Conservation (phyloP, 2,329 filamentous ascomycete species). For the Byssoonygena ceratinophila region DNA sequence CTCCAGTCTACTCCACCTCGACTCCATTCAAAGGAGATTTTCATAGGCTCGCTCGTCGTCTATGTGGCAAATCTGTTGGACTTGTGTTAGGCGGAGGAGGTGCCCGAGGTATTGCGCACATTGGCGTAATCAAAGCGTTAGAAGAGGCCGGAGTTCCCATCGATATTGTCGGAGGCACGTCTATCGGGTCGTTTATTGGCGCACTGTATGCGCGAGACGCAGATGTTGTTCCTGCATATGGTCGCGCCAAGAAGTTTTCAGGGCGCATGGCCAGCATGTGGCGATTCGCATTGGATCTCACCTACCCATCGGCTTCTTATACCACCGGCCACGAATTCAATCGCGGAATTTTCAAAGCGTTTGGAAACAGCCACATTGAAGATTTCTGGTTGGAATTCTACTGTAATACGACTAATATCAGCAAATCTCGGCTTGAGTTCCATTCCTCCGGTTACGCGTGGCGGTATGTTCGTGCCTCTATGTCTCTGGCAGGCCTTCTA, state of each 20-base stretch:
- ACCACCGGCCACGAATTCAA: slow-evolving; percentile 99
- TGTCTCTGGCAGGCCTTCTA: slow-evolving; percentile 86
- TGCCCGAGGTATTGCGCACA: slow-evolving; percentile 79
- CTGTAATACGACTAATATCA: slow-evolving; percentile 99
- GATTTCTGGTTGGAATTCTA: slow-evolving; percentile 99
- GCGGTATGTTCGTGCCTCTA: slow-evolving; percentile 91
- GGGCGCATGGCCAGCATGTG: slow-evolving; percentile 99
- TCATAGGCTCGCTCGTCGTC: slow-evolving; percentile 74
- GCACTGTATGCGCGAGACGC: slow-evolving; percentile 92
- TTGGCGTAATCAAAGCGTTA: slow-evolving; percentile 86
- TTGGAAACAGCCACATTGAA: slow-evolving; percentile 93
- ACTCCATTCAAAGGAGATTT: slow-evolving; percentile 95
- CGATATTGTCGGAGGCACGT: slow-evolving; percentile 89
- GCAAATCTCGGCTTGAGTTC: slow-evolving; percentile 79
- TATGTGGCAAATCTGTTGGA: slow-evolving; percentile 90
- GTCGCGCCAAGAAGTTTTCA: slow-evolving; percentile 90
- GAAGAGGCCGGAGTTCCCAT: slow-evolving; percentile 96
- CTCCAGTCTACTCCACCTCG: slow-evolving; percentile 79
- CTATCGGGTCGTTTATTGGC: slow-evolving; percentile 90
- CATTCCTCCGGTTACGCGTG: slow-evolving; percentile 96
- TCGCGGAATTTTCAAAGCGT: slow-evolving; percentile 95
- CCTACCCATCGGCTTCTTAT: slow-evolving; percentile 92
- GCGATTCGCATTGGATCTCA: slow-evolving; percentile 93
- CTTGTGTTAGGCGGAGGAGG: slow-evolving; percentile 90
- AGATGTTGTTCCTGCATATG: slow-evolving; percentile 93